A percentile compares a stretch with the other conserved stretches of the same genome.
phyloP scores from a whole-genome alignment of 768 basidiomycete species.

The Boletus rubescentipes region DNA sequence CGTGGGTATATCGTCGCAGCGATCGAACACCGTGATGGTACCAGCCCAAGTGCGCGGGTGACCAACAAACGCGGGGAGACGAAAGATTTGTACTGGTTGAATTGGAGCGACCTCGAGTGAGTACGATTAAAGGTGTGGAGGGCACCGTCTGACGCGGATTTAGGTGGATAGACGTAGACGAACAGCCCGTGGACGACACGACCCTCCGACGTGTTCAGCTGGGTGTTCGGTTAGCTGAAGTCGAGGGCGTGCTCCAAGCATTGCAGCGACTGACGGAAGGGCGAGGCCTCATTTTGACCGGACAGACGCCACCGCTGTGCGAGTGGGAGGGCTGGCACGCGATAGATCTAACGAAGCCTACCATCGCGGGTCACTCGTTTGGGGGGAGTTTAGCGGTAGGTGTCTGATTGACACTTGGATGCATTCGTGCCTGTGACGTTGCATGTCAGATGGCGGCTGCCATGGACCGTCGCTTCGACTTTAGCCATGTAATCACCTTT shows the following conservation, averaged over 20 bases:
- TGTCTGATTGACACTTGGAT: neutral
- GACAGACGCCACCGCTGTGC: neutral
- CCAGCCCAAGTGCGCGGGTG: slow-evolving; percentile 36
- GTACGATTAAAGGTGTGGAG: neutral
- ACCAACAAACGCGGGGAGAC: slow-evolving; percentile 21
- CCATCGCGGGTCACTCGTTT: slow-evolving; percentile 35
- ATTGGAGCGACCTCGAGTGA: slow-evolving; percentile 32
- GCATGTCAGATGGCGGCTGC: slow-evolving; percentile 26
- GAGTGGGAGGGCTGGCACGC: slow-evolving; percentile 22
- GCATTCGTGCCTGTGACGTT: neutral
- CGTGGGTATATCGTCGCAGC: slow-evolving; percentile 46
- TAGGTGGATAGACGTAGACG: slow-evolving; percentile 32
- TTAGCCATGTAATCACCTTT: slow-evolving; percentile 27
- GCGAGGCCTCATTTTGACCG: neutral
- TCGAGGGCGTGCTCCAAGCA: slow-evolving; percentile 32
- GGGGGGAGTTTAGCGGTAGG: slow-evolving; percentile 32
- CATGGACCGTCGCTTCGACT: slow-evolving; percentile 19
- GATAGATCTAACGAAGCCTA: slow-evolving; percentile 20
- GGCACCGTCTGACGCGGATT: neutral
- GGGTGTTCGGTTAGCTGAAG: slow-evolving; percentile 38
- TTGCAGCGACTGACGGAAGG: slow-evolving; percentile 1
- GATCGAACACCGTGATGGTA: slow-evolving; percentile 49
- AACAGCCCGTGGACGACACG: slow-evolving; percentile 34
- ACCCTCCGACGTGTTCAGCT: slow-evolving; percentile 32
- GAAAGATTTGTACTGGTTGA: slow-evolving; percentile 33